Evolutionary conservation across 305 asterid species (phyloP).

Genomic region (Andrographis paniculata): DNA sequence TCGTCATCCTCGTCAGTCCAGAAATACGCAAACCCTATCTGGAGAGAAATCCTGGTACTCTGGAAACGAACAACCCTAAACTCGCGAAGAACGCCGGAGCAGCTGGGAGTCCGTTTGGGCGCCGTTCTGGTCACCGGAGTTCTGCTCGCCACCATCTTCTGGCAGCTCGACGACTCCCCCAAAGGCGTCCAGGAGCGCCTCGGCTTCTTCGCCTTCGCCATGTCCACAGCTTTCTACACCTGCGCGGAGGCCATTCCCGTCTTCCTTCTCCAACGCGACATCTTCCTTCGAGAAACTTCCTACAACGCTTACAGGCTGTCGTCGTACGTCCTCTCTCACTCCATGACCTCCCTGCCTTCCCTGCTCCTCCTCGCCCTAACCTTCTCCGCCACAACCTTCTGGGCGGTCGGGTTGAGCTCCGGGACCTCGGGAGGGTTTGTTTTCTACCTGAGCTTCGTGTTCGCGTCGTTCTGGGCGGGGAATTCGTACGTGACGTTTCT

Average conservation of each 20-base stretch:
- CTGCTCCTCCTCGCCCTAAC: constrained; percentile 20
- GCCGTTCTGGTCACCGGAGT: constrained; percentile 44
- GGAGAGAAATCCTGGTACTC: constrained; percentile 42
- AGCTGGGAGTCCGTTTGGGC: constrained; percentile 40
- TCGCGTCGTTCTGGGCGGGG: constrained; percentile 19
- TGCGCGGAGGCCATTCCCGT: constrained; percentile 32
- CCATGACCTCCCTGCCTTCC: constrained; percentile 26
- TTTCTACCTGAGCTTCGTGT: constrained; percentile 23
- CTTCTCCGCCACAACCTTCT: constrained; percentile 24
- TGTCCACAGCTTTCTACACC: constrained; percentile 31
- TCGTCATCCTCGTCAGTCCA: too few species aligned
- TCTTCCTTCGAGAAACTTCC: constrained; percentile 34
- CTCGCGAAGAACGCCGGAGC: constrained; percentile 43
- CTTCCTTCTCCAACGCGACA: constrained; percentile 29
- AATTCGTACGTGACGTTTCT: constrained; percentile 29
- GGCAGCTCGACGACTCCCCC: constrained; percentile 40
- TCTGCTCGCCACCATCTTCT: constrained; percentile 42
- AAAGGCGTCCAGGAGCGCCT: constrained; percentile 50
- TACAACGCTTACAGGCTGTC: constrained; percentile 33
- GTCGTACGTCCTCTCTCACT: constrained; percentile 28
- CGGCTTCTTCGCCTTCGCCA: constrained; percentile 39
- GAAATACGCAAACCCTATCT: constrained; percentile 39
- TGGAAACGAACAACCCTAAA: constrained; percentile 40
- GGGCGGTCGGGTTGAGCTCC: constrained; percentile 27
- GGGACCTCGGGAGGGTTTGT: constrained; percentile 25